A percentile compares a stretch with the other conserved stretches of the same genome.
Conservation (phyloP, 768 basidiomycete genomes). For the Holtermanniella nyarrowii region DNA sequence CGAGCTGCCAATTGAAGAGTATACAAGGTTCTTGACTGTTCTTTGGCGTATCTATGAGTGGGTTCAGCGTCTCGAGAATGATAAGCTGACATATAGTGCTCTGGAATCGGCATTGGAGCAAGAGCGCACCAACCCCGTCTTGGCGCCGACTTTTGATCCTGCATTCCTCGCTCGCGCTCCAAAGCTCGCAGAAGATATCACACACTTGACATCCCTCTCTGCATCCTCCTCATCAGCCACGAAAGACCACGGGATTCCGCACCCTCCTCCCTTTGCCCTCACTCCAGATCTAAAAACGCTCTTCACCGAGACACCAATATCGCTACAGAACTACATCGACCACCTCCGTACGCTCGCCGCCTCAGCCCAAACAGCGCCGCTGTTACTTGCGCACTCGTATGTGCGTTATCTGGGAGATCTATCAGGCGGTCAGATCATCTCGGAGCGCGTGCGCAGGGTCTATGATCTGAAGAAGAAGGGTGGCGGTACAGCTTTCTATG, state of each 20-base stretch:
- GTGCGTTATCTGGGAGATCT: slow-evolving; percentile 75
- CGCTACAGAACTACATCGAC: slow-evolving; percentile 49
- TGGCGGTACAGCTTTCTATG: slow-evolving; percentile 57
- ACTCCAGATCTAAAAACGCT: slow-evolving; percentile 47
- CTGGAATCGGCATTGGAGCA: slow-evolving; percentile 34
- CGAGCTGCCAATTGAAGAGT: slow-evolving; percentile 54
- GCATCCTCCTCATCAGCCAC: slow-evolving; percentile 34
- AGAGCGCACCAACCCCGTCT: slow-evolving; percentile 54
- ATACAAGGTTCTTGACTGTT: slow-evolving; percentile 61
- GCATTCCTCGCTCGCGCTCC: slow-evolving; percentile 55
- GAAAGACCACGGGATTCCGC: background rate
- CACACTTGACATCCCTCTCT: slow-evolving; percentile 49
- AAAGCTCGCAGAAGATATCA: slow-evolving; percentile 57
- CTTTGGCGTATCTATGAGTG: slow-evolving; percentile 72
- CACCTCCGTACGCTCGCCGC: slow-evolving; percentile 49
- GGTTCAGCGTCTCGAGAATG: slow-evolving; percentile 25
- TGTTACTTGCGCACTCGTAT: slow-evolving; percentile 65
- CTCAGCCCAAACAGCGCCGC: slow-evolving; percentile 43
- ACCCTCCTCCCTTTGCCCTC: slow-evolving; percentile 26
- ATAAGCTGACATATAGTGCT: slow-evolving; percentile 29
- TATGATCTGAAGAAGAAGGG: slow-evolving; percentile 52
- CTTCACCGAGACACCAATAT: slow-evolving; percentile 45
- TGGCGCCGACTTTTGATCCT: slow-evolving; percentile 64
- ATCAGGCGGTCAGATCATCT: slow-evolving; percentile 65
- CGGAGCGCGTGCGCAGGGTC: slow-evolving; percentile 54